phyloP scores from a whole-genome alignment of 2,329 filamentous ascomycete genomes.

The Ascocoryne sarcoides region DNA sequence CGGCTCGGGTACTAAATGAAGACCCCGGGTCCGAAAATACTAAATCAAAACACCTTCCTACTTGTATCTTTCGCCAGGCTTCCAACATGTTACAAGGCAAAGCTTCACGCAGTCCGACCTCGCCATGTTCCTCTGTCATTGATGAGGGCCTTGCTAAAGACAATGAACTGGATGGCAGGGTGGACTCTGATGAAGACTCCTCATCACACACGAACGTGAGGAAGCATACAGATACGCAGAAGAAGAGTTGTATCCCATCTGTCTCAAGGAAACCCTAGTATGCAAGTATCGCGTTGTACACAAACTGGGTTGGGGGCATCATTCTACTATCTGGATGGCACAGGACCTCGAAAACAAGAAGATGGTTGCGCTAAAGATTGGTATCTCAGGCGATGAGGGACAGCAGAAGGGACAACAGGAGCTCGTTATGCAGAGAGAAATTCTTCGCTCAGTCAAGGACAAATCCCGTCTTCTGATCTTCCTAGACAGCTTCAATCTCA shows the following conservation, averaged over 20 bases:
- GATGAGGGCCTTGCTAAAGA: too few species aligned
- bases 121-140: too few species aligned
- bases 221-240: background rate
- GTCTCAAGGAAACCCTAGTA: conserved; percentile 34
- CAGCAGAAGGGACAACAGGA: conserved; percentile 8
- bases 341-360: background rate
- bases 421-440: conserved; percentile 10
- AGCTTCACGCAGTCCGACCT: too few species aligned
- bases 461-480: conserved; percentile 8
- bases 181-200: too few species aligned
- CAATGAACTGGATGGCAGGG: too few species aligned
- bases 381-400: background rate
- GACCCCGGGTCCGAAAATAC: too few species aligned
- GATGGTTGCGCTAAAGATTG: background rate
- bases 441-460: conserved; percentile 5
- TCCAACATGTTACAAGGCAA: too few species aligned
- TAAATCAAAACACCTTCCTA: too few species aligned
- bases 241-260: conserved; percentile 17
- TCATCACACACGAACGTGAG: too few species aligned
- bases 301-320: conserved; percentile 36
- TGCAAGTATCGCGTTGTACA: conserved; percentile 36
- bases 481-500: too few species aligned
- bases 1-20: too few species aligned
- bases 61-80: too few species aligned
- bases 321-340: background rate